These are phyloP conservation scores for Mycena albidolilacea DNA, from an alignment of 768 basidiomycete genomes.

Conservation along the genomic window DNA sequence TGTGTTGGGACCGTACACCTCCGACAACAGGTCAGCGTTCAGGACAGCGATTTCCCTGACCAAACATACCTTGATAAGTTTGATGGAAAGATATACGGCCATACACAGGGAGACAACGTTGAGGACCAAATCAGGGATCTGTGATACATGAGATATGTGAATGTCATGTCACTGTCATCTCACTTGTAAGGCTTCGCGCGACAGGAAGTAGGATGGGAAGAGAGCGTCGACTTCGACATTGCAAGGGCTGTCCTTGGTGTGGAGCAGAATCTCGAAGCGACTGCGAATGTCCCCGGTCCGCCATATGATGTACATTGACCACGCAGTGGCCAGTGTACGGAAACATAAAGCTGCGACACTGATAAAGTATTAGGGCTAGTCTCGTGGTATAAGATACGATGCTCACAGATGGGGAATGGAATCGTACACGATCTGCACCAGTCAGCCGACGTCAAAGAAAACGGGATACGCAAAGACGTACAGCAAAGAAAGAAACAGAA, in stretches of 20 bases:
- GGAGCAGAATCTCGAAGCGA: conserved; percentile 31
- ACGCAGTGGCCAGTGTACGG: conserved; percentile 35
- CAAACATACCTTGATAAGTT: conserved; percentile 35
- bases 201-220: conserved; percentile 36
- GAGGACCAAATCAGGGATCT: conserved; percentile 37
- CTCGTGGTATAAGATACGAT: neutral
- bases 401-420: conserved; percentile 56
- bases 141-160: neutral
- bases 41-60: neutral
- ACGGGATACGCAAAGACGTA: neutral
- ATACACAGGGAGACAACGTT: conserved; percentile 30
- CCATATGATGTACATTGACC: conserved; percentile 41
- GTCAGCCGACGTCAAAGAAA: conserved; percentile 1
- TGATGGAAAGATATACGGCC: conserved; percentile 34
- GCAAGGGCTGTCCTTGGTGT: conserved; percentile 36
- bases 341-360: conserved; percentile 37
- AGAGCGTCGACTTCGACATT: conserved; percentile 25
- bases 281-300: conserved; percentile 31
- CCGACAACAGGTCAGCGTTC: neutral
- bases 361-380: neutral
- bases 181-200: conserved; percentile 32
- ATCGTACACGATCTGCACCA: conserved; percentile 46
- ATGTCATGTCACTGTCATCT: neutral
- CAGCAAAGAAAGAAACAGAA: conserved; percentile 46
- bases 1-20: conserved; percentile 42